A percentile compares a stretch with the other conserved stretches of the same genome.
Evolutionary conservation across 768 basidiomycete species (phyloP).

Genomic region (Xanthoconium purpureum): DNA sequence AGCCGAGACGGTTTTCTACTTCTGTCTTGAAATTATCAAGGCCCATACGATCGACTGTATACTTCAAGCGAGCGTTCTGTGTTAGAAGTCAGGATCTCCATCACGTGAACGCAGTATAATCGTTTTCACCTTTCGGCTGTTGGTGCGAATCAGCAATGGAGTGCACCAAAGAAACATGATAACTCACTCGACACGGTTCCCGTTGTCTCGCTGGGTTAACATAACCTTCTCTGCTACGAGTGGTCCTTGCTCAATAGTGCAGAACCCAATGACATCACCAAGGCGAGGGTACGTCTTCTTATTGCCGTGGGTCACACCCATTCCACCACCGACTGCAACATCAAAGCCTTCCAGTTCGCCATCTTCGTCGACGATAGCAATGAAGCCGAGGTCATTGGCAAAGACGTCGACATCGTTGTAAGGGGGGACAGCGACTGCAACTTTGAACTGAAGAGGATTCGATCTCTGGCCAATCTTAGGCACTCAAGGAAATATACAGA

Average conservation of each 20-base stretch:
- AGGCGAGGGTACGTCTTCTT: conserved; percentile 97
- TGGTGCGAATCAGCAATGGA: background rate
- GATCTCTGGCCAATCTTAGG: background rate
- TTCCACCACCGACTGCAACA: conserved; percentile 91
- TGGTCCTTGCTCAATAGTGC: conserved; percentile 80
- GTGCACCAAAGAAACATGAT: background rate
- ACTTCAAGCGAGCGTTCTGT: conserved; percentile 88
- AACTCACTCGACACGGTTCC: conserved; percentile 88
- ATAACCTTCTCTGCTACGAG: conserved; percentile 90
- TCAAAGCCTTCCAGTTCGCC: conserved; percentile 91
- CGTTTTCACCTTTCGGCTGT: conserved; percentile 55
- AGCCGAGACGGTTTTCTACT: conserved; percentile 87
- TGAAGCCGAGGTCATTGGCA: conserved; percentile 94
- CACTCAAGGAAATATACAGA: conserved; percentile 30
- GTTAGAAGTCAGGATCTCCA: conserved; percentile 11
- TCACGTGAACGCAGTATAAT: background rate
- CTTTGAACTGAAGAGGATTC: conserved; percentile 71
- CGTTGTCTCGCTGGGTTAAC: conserved; percentile 91
- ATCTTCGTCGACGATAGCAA: conserved; percentile 77
- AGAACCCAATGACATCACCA: conserved; percentile 89
- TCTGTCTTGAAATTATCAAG: conserved; percentile 82
- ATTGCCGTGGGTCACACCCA: conserved; percentile 99
- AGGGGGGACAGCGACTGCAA: conserved; percentile 94
- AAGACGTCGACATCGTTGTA: conserved; percentile 96
- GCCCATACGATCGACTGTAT: conserved; percentile 96